These are phyloP conservation scores for Trichoderma sp. DNA, from an alignment of 2,329 filamentous ascomycete species.

Conservation along the genomic window DNA sequence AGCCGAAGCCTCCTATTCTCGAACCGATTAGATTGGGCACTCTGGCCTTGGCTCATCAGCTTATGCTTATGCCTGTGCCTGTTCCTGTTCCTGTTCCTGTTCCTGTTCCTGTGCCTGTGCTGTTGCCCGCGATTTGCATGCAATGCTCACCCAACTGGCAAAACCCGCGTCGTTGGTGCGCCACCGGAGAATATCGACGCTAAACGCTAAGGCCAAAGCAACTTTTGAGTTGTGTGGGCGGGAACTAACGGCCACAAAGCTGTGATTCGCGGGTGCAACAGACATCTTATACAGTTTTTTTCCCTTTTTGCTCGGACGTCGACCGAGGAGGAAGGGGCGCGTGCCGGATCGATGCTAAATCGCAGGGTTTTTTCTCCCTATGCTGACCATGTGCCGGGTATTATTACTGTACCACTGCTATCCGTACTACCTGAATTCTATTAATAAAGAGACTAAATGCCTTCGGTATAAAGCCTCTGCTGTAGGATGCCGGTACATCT, in stretches of 20 bases:
- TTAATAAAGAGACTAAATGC: not conserved
- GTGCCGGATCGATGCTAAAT: constrained; percentile 17
- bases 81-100: too few relatives aligned
- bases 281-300: not conserved
- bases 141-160: not conserved
- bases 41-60: not conserved
- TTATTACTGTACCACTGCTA: not conserved
- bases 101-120: not conserved
- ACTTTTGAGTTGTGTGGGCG: constrained; percentile 12
- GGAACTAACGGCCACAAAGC: constrained; percentile 10
- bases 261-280: constrained; percentile 20
- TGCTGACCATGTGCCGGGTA: constrained; percentile 8
- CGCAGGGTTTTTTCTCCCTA: constrained; percentile 1
- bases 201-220: constrained; percentile 22
- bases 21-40: not conserved
- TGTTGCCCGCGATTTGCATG: not conserved
- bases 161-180: not conserved
- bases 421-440: too few relatives aligned
- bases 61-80: not conserved
- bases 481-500: not conserved
- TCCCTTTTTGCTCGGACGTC: constrained; percentile 23
- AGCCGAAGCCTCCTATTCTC: not conserved
- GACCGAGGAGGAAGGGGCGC: constrained; percentile 24
- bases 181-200: constrained; percentile 21
- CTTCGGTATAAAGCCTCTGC: not conserved